Base-by-base conservation (phyloP, 169 alveolate genomes). In the Plasmodium yoelii region DNA sequence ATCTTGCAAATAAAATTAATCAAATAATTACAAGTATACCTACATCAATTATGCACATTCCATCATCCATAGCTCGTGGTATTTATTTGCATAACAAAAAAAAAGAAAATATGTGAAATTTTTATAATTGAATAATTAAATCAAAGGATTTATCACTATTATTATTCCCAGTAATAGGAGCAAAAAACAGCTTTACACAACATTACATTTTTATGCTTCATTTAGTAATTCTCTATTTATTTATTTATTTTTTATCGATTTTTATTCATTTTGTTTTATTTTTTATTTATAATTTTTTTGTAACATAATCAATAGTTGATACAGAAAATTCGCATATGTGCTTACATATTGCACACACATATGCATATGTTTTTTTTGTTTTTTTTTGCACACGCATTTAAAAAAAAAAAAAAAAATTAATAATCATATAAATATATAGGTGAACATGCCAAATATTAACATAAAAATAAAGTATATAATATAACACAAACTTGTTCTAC, bases 51-150 rank as follows among this genome's bases (percentile, higher is more conserved):
- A 57, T 75, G 69, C 88, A 75, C 42, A 67, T 75, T 55, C 88
- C 88, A 13, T 67, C 88, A 5, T 75, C 88, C 51, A 75, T 75
- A 61, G 88, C 88, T 9, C 53, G 75, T 9, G 88, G 88, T 15
- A 75, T 75, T 47, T 75, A 75, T 51, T 75, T 75, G 44, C 70
- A 75, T 57, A 24, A 73, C 2, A 73, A 75, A 68, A 75, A 51
- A 56, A 68, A 67, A 51, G 12, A 70, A 55, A 8, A 68, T 15
- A 44, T n/a, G 26, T 12, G 34, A 39, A 19, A 13, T 51, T 51
- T 51, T 12, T 51, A 51, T 13, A 64, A 13, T 12, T 9, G 15
- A 64, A 64, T 39, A 64, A 64, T 44, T 44, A 4, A 5, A 13
- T 67, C 8, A 44, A n/a, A 22, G 47, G n/a, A n/a, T 64, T 34